Percentiles rank a stretch among this genome's conserved stretches.
Conservation (phyloP, 192 early-diverging fungal species). For the Paraglomus occultum region DNA sequence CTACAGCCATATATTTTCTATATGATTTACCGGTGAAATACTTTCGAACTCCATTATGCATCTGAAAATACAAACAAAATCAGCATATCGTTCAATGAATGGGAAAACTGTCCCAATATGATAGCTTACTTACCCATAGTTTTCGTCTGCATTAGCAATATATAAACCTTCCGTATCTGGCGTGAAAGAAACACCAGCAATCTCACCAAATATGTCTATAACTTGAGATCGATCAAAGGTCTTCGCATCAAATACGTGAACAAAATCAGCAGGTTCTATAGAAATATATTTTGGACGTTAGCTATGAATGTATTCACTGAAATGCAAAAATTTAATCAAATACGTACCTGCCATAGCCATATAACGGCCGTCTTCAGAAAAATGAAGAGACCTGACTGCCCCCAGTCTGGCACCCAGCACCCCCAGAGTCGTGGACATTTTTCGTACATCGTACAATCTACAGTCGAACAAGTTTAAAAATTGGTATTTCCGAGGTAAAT, state of each 20-base stretch:
- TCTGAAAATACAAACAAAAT: not conserved
- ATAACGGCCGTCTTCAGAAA: constrained; percentile 51
- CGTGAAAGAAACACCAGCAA: constrained; percentile 59
- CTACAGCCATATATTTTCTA: constrained; percentile 23
- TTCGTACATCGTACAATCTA: constrained; percentile 66
- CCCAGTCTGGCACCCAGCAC: constrained; percentile 52
- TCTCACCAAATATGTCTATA: constrained; percentile 73
- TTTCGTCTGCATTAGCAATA: constrained; percentile 54
- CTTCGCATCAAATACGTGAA: constrained; percentile 57
- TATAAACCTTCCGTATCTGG: constrained; percentile 52
- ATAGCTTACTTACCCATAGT: constrained; percentile 31
- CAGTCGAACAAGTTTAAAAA: constrained; percentile 21
- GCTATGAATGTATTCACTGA: not conserved
- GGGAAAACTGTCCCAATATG: not conserved
- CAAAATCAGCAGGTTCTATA: constrained; percentile 61
- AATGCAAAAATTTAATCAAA: not conserved
- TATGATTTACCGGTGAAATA: constrained; percentile 2
- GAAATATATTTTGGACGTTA: not conserved
- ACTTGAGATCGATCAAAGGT: constrained; percentile 47
- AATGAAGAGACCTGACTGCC: constrained; percentile 59
- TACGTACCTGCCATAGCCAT: constrained; percentile 52
- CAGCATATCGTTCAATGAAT: not conserved
- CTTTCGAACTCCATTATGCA: constrained; percentile 23
- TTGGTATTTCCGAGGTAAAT: constrained; percentile 20
- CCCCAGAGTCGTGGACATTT: constrained; percentile 48